Conservation (phyloP, 768 basidiomycete genomes). For the Kwoniella sp. region DNA sequence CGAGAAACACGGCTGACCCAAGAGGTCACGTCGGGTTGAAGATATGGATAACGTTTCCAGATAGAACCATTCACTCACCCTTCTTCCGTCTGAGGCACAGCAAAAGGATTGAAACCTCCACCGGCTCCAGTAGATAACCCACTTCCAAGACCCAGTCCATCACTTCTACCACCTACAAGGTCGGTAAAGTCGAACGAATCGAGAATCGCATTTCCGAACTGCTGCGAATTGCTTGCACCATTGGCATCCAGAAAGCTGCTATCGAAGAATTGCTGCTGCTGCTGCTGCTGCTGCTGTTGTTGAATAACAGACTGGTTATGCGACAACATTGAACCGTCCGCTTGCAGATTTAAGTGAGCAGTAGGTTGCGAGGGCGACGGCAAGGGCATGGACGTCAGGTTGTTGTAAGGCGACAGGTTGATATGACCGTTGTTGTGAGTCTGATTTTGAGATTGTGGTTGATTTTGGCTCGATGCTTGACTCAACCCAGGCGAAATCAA, state of each 20-base stretch:
- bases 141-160: constrained; percentile 9
- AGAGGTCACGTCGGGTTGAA: too few species aligned
- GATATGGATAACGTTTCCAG: too few species aligned
- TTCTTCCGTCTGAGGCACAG: constrained; percentile 49
- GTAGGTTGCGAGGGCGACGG: background rate
- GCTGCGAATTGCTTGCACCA: constrained; percentile 10
- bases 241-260: background rate
- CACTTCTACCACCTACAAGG: constrained; percentile 5
- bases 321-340: constrained; percentile 1
- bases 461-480: constrained; percentile 2
- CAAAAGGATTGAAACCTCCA: constrained; percentile 53
- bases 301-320: background rate
- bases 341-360: background rate
- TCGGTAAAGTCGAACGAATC: constrained; percentile 42
- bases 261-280: constrained; percentile 9
- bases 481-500: background rate
- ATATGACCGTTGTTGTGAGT: background rate
- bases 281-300: constrained; percentile 7
- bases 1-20: too few species aligned
- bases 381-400: constrained; percentile 3
- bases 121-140: constrained; percentile 1
- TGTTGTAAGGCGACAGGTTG: constrained; percentile 13
- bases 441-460: constrained; percentile 6
- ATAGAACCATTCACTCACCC: constrained; percentile 47
- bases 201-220: constrained; percentile 32